Conservation (phyloP, 2,329 filamentous ascomycete genomes). For the Thielaviopsis musarum region DNA sequence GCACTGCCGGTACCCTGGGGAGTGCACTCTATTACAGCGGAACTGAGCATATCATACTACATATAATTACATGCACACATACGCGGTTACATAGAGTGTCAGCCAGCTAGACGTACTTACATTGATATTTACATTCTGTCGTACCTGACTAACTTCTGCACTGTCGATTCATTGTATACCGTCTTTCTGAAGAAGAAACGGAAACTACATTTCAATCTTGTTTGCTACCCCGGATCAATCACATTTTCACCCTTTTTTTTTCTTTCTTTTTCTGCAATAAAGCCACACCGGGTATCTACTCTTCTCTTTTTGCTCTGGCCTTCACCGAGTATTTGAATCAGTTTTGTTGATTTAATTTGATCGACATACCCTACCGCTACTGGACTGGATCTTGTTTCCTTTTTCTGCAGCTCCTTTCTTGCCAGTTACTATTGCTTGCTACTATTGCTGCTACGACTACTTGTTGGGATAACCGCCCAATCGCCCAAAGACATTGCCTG, state of each 20-base stretch:
- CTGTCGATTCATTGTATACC: background rate
- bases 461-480: background rate
- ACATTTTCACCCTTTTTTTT: background rate
- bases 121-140: background rate
- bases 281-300: background rate
- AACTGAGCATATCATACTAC: background rate
- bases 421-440: background rate
- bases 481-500: background rate
- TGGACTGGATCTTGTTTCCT: background rate
- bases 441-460: too few species aligned
- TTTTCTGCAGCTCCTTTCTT: background rate
- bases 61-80: background rate
- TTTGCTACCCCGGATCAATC: background rate
- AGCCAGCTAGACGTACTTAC: background rate
- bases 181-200: background rate
- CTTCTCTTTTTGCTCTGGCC: background rate
- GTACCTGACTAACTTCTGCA: background rate
- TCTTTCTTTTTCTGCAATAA: background rate
- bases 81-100: background rate
- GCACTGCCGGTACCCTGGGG: conserved; percentile 3
- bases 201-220: background rate
- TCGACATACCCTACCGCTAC: background rate
- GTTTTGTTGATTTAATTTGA: background rate
- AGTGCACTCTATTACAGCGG: background rate
- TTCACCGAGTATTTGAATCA: background rate